A percentile compares a stretch with the other conserved stretches of the same genome.
phyloP scores from a whole-genome alignment of 495 filamentous ascomycete species.

The Xeromyces bisporus region DNA sequence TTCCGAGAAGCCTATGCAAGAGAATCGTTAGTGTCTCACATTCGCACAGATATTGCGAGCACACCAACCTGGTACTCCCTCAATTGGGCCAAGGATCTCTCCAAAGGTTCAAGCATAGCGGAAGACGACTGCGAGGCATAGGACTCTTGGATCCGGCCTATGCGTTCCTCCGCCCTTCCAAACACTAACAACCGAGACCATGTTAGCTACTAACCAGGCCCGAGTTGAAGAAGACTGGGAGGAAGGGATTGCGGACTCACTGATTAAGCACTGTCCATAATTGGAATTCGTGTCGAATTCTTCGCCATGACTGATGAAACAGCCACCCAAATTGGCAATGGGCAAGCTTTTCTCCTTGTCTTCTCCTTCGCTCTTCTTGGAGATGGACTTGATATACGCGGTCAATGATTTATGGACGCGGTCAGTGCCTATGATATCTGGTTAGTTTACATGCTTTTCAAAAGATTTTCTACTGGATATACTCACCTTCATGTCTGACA shows the following conservation, averaged over 20 bases:
- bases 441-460: too few species aligned
- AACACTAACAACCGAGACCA: constrained; percentile 33
- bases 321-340: constrained; percentile 62
- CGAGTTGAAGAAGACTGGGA: background rate
- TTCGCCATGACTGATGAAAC: constrained; percentile 83
- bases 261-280: constrained; percentile 74
- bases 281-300: constrained; percentile 87
- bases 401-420: constrained; percentile 82
- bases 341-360: constrained; percentile 77
- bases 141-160: constrained; percentile 72
- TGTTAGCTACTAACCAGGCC: background rate
- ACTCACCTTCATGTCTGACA: constrained; percentile 72
- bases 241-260: constrained; percentile 28
- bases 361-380: constrained; percentile 66
- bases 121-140: constrained; percentile 69
- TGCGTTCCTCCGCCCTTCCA: constrained; percentile 72
- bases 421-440: constrained; percentile 55
- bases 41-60: background rate
- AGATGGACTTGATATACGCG: constrained; percentile 76
- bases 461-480: too few species aligned
- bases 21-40: background rate
- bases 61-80: constrained; percentile 79
- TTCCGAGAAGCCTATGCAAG: constrained; percentile 54
- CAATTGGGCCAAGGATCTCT: constrained; percentile 83
- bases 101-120: constrained; percentile 82